A percentile compares a stretch with the other conserved stretches of the same genome.
These are phyloP conservation scores for Orychophragmus violaceus DNA, from an alignment of 345 rosid genomes.

Conservation along the genomic window DNA sequence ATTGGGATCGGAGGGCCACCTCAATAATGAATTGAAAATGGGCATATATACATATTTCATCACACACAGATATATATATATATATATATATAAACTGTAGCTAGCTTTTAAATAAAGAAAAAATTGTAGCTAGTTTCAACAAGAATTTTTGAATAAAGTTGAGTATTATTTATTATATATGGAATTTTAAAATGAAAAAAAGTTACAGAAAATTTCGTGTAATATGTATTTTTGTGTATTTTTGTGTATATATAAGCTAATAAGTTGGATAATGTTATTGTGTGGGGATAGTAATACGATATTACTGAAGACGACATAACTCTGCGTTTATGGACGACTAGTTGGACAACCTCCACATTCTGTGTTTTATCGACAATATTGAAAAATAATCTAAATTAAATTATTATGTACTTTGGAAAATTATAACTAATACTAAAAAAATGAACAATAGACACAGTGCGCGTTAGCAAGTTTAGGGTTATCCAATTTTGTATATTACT, in stretches of 20 bases:
- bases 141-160: not conserved
- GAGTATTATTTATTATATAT: not conserved
- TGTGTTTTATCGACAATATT: not conserved
- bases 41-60: not conserved
- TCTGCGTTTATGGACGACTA: not conserved
- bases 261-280: not conserved
- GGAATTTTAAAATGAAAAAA: not conserved
- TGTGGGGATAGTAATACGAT: not conserved
- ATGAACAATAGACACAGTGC: not conserved
- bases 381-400: not conserved
- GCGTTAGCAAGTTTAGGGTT: not conserved
- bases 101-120: too few species aligned
- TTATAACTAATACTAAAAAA: too few species aligned
- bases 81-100: not conserved
- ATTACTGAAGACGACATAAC: not conserved
- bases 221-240: too few species aligned
- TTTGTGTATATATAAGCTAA: not conserved
- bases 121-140: too few species aligned
- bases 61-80: too few species aligned
- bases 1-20: constrained; percentile 3
- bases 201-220: not conserved
- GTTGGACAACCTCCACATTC: not conserved
- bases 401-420: too few species aligned
- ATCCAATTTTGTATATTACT: not conserved
- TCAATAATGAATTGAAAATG: not conserved